These are phyloP conservation scores for Corchorus capsularis DNA, from an alignment of 345 rosid species.

Conservation along the genomic window DNA sequence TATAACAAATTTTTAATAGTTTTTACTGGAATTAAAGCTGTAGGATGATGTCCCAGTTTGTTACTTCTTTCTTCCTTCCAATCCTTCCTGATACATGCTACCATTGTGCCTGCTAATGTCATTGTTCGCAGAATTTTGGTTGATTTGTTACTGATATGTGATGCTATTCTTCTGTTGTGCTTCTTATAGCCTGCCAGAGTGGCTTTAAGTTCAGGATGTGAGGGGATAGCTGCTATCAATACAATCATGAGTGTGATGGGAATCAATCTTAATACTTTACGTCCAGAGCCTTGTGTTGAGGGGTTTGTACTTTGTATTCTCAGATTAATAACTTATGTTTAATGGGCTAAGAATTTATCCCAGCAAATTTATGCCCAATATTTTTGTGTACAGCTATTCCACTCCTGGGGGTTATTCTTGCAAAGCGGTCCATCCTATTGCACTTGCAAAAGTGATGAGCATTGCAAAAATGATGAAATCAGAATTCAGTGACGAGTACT, in stretches of 20 bases:
- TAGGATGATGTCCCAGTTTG: background rate
- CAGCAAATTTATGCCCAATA: conserved; percentile 10
- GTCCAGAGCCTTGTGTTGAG: conserved; percentile 97
- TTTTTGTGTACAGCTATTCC: conserved; percentile 64
- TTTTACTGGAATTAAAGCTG: background rate
- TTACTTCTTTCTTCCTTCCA: background rate
- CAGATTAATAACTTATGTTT: conserved; percentile 8
- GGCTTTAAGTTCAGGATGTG: conserved; percentile 76
- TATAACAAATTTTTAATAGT: background rate
- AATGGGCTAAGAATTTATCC: conserved; percentile 7
- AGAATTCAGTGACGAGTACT: conserved; percentile 58
- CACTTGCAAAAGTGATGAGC: conserved; percentile 85
- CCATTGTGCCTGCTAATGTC: background rate
- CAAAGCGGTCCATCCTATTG: conserved; percentile 96
- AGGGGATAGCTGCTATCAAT: conserved; percentile 88
- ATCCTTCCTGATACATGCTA: background rate
- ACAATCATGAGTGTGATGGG: conserved; percentile 99
- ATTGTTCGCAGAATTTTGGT: background rate
- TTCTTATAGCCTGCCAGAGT: conserved; percentile 79
- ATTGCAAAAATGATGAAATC: conserved; percentile 89
- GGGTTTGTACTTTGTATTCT: conserved; percentile 71
- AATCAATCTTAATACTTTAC: conserved; percentile 73
- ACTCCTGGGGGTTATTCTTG: conserved; percentile 98
- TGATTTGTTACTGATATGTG: conserved; percentile 15
- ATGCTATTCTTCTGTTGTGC: conserved; percentile 13